Conservation (phyloP, 176 grass and related monocot genomes). For the Triticum timopheevii region DNA sequence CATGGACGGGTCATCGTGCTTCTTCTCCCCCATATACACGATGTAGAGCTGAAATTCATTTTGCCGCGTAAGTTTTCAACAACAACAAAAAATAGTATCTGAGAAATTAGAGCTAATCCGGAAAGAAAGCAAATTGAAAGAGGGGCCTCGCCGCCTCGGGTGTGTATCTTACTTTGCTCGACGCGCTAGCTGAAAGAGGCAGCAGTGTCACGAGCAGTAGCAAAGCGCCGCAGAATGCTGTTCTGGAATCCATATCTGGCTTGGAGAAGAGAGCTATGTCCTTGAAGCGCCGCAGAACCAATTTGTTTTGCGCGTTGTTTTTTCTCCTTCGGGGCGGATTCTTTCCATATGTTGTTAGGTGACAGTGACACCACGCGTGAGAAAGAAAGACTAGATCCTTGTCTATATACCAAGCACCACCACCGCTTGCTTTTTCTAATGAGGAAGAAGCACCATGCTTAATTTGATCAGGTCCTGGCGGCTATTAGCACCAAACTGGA, state of each 20-base stretch:
- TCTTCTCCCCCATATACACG: constrained; percentile 26
- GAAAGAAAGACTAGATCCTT: background rate
- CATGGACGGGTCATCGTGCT: background rate
- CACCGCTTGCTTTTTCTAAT: background rate
- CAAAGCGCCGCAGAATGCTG: background rate
- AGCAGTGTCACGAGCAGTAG: background rate
- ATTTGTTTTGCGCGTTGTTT: background rate
- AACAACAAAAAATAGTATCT: background rate
- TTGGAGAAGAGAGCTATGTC: background rate
- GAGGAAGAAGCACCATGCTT: background rate
- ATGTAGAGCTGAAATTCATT: constrained; percentile 18
- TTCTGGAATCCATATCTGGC: constrained; percentile 3
- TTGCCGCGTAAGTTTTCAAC: background rate
- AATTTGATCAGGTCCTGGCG: background rate
- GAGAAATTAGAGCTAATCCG: background rate
- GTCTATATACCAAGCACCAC: background rate
- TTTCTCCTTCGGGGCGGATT: too few species aligned
- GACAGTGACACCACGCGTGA: too few species aligned
- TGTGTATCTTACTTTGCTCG: background rate
- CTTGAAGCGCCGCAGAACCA: too few species aligned
- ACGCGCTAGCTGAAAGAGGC: background rate
- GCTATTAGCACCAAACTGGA: background rate
- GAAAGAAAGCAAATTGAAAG: background rate
- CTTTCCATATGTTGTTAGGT: background rate
- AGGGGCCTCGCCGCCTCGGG: too few species aligned